A percentile compares a stretch with the other conserved stretches of the same genome.
Conservation (phyloP, 768 basidiomycete genomes). For the Boletus speciosus region DNA sequence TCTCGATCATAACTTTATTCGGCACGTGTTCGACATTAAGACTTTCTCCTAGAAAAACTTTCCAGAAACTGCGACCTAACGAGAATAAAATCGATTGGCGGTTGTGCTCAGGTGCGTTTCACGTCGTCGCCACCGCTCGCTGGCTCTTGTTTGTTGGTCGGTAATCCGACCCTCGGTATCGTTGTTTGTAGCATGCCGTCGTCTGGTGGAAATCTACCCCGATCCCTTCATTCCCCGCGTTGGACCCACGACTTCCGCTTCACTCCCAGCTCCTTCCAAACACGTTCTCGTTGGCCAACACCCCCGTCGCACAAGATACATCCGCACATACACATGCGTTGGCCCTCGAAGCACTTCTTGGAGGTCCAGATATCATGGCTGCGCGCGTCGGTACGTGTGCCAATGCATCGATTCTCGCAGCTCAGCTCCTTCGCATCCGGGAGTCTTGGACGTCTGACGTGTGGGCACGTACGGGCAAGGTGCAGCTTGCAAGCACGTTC, state of each 20-base stretch:
- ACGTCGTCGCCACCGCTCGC: neutral
- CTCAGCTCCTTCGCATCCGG: conserved; percentile 74
- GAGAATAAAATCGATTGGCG: conserved; percentile 72
- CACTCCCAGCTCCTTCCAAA: conserved; percentile 65
- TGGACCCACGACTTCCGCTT: conserved; percentile 69
- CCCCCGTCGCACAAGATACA: conserved; percentile 74
- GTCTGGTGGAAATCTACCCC: conserved; percentile 88
- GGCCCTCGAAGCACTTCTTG: conserved; percentile 69
- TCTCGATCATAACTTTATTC: conserved; percentile 31
- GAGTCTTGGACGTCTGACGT: conserved; percentile 75
- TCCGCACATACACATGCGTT: conserved; percentile 78
- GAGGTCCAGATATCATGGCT: conserved; percentile 76
- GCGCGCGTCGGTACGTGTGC: conserved; percentile 72
- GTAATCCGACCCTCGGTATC: conserved; percentile 2
- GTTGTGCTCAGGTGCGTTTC: conserved; percentile 66
- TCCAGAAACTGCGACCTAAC: conserved; percentile 64
- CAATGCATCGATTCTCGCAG: conserved; percentile 65
- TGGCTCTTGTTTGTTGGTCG: neutral
- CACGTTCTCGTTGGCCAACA: conserved; percentile 68
- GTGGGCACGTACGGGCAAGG: conserved; percentile 72
- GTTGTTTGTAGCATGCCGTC: conserved; percentile 51
- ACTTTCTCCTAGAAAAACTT: conserved; percentile 73
- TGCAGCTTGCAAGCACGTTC: conserved; percentile 77
- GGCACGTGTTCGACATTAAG: conserved; percentile 39
- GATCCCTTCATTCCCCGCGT: conserved; percentile 64